Conservation (phyloP, 2,329 filamentous ascomycete species). For the Diaporthe sp. region DNA sequence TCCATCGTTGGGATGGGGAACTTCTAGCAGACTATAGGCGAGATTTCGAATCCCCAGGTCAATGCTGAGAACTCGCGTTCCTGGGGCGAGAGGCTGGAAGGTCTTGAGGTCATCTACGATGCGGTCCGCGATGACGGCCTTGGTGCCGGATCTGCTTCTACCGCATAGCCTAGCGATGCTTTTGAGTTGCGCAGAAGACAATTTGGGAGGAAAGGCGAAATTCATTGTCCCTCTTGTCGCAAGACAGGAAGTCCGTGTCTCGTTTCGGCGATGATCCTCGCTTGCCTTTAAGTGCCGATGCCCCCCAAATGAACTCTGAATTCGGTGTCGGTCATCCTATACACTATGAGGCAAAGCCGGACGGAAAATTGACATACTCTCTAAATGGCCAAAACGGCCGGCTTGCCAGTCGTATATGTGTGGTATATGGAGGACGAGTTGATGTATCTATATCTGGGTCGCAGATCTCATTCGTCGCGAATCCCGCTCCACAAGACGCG, state of each 20-base stretch:
- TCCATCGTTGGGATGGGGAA: background rate
- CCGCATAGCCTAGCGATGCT: constrained; percentile 31
- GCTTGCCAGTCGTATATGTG: background rate
- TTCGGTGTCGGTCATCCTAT: background rate
- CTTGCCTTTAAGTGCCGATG: background rate
- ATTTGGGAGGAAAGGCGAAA: constrained; percentile 22
- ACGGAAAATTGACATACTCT: background rate
- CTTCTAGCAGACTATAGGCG: constrained; percentile 72
- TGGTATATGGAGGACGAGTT: background rate
- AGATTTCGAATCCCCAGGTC: constrained; percentile 89
- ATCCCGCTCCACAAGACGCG: background rate
- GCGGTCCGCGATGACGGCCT: constrained; percentile 62
- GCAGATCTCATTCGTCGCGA: constrained; percentile 17
- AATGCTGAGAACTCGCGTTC: constrained; percentile 75
- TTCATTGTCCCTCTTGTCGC: constrained; percentile 22
- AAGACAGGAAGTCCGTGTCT: background rate
- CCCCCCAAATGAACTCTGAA: background rate
- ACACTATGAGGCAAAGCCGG: background rate
- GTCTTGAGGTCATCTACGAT: constrained; percentile 53
- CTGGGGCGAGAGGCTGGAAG: constrained; percentile 36
- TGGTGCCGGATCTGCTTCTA: constrained; percentile 58
- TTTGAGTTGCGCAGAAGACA: constrained; percentile 26
- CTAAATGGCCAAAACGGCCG: background rate
- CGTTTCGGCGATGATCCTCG: background rate
- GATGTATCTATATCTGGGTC: background rate